Evolutionary conservation across 768 basidiomycete species (phyloP), one percentile per base, ranked within the genome.

Genomic region (Leucogyrophana mollusca): DNA sequence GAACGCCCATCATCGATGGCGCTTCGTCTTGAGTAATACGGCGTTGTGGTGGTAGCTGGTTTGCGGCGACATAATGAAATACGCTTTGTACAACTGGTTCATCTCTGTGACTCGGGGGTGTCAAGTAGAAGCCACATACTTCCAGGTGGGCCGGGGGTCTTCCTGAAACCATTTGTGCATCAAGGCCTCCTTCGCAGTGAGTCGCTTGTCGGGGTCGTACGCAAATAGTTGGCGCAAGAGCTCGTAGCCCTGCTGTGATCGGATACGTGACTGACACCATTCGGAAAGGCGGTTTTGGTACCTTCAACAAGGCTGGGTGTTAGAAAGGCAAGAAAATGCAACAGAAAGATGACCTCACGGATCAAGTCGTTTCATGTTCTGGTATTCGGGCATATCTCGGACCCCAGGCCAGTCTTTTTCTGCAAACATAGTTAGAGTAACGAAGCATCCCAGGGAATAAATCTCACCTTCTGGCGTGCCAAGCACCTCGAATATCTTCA

Each of bases 401-500:
- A 96, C 73, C 11, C 84, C 85, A 1, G 90, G 87, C 95, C 95
- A 99, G 20, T 91, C 83, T 40, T 80, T 79, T 54, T 89, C 94
- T 94, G 57, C n/a, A 32, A 33, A 27, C 33, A 23, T 13, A 6
- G 34, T 27, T 44, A 25, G 45, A 38, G 36, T 13, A 24, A 32
- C 48, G 24, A 49, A 49, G 35, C 22, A 33, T 33, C 37, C 46
- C 23, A 18, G 48, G 3, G 5, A 16, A 40, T 16, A 27, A n/a
- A 16, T 25, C 78, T 55, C 56, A 91, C 94, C 85, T 42, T 88
- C 79, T 35, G 94, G 87, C 4, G 88, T 91, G 4, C 96, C 94
- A 14, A 96, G 66, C 0, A 98, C 86, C 56, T 99, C 96, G 47
- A 97, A 87, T n/a, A 99, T 96, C 68, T 92, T 94, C 21, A 90